These are phyloP conservation scores for Amanita rimosa DNA, from an alignment of 768 basidiomycete genomes.

Conservation along the genomic window DNA sequence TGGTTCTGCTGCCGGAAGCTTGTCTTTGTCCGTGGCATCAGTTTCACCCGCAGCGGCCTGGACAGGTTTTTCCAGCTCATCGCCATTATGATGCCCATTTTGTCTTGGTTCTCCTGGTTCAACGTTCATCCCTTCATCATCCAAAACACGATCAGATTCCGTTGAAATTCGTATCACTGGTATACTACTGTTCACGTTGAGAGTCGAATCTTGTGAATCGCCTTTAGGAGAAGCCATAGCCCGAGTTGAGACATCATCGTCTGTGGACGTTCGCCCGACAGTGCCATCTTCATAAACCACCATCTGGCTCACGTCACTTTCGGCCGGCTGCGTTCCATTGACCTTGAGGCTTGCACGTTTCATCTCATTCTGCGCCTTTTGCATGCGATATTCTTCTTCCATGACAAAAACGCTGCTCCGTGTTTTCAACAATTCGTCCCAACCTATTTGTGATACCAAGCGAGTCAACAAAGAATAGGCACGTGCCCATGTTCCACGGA, in stretches of 20 bases:
- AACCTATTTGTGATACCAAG: slow-evolving; percentile 90
- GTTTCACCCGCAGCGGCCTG: slow-evolving; percentile 43
- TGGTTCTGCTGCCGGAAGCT: slow-evolving; percentile 36
- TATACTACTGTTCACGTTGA: slow-evolving; percentile 19
- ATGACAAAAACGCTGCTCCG: slow-evolving; percentile 96
- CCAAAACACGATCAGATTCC: slow-evolving; percentile 38
- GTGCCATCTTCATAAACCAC: slow-evolving; percentile 61
- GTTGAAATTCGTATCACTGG: slow-evolving; percentile 73
- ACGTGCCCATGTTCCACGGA: slow-evolving; percentile 92
- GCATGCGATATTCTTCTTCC: slow-evolving; percentile 99
- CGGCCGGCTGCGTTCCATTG: slow-evolving; percentile 12
- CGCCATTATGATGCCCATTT: slow-evolving; percentile 19
- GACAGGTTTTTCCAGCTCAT: slow-evolving; percentile 32
- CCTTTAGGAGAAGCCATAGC: slow-evolving; percentile 37
- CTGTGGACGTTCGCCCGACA: slow-evolving; percentile 21
- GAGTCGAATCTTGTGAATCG: slow-evolving; percentile 15
- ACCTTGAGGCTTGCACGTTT: slow-evolving; percentile 19
- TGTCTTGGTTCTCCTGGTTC: slow-evolving; percentile 19
- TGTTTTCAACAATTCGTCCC: slow-evolving; percentile 96
- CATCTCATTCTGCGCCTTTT: slow-evolving; percentile 77
- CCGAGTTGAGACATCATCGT: slow-evolving; percentile 65
- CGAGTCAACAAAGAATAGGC: slow-evolving; percentile 87
- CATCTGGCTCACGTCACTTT: slow-evolving; percentile 21
- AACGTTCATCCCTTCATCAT: slow-evolving; percentile 13
- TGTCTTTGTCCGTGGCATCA: slow-evolving; percentile 21